Base-by-base conservation (phyloP, 768 basidiomycete genomes). In the Leucocoprinus leucothites region DNA sequence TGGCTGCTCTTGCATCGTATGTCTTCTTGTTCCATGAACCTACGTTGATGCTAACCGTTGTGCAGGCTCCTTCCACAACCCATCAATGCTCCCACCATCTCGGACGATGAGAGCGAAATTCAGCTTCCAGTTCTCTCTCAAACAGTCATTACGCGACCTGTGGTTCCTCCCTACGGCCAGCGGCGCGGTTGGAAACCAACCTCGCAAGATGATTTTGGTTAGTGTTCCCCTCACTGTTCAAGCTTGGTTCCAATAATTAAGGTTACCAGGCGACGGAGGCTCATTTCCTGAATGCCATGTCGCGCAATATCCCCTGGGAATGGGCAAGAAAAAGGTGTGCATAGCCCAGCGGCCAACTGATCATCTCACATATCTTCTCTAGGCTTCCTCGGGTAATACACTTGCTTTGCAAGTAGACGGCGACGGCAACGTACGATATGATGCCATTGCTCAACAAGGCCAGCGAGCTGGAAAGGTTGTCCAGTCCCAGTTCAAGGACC, bases 401-500 rank as follows among this genome's bases (percentile, higher is more conserved):
- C 82, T 99, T 8, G 94, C 97, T 4, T 82, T 99, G 3, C 95
- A 96, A 80, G 96, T 98, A 25, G 96, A 99, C 65, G 84, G 83
- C 57, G 95, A 97, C 69, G 97, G 97, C 44, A 95, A 94, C 59
- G 94, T 98, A 49, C 88, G 92, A 59, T 99, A 98, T 67, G 95
- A 97, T 70, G 95, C 91, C 49, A 98, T 98, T 61, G 96, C 96
- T 8, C 87, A 88, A 58, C 94, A 98, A 71, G 97, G 97, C 38
- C 91, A 97, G 64, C 86, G 92, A 19, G 78, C 81, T 1, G 93
- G 89, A 61, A 91, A 91, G 68, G 72, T 85, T 51, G 81, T 98
- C 9, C 96, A 98, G 66, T 94, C 94, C 0, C 93, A 95, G 63
- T 98, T 97, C 77, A 98, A 97, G 67, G 97, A 98, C 67, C 87